These are phyloP conservation scores for Raddia distichophylla DNA, from an alignment of 176 grass and related monocot genomes.

Conservation along the genomic window DNA sequence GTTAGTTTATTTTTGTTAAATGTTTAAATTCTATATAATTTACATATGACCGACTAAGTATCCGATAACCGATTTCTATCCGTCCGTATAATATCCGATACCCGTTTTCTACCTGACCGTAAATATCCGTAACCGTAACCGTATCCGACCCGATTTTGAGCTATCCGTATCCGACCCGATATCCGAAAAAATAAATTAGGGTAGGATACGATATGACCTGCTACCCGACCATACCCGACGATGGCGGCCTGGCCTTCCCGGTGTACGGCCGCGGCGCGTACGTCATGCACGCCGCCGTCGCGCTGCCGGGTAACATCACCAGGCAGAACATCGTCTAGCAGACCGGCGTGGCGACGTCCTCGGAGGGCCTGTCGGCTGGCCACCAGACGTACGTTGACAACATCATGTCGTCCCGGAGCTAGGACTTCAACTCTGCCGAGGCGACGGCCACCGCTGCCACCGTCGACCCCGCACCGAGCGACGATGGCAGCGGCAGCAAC, in stretches of 20 bases:
- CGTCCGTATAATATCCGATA: no score
- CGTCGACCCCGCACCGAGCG: constrained; percentile 7
- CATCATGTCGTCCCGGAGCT: constrained; percentile 8
- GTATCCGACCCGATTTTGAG: no score
- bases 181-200: no score
- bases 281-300: constrained; percentile 50
- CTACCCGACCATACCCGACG: no score
- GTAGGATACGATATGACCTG: no score
- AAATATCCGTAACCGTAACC: no score
- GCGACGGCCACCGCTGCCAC: neutral
- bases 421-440: constrained; percentile 44
- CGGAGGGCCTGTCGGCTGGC: neutral
- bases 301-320: constrained; percentile 48
- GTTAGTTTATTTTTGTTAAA: no score
- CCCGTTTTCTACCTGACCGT: no score
- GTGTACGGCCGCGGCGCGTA: constrained; percentile 22
- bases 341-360: constrained; percentile 1
- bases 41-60: no score
- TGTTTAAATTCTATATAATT: no score
- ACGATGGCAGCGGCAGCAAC: neutral
- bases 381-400: constrained; percentile 26
- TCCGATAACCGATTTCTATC: no score
- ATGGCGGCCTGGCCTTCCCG: constrained; percentile 8
- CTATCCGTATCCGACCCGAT: no score
- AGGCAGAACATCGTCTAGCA: constrained; percentile 57